phyloP scores from a whole-genome alignment of 1,139 yeast genomes.

The Candida labiduridarum region DNA sequence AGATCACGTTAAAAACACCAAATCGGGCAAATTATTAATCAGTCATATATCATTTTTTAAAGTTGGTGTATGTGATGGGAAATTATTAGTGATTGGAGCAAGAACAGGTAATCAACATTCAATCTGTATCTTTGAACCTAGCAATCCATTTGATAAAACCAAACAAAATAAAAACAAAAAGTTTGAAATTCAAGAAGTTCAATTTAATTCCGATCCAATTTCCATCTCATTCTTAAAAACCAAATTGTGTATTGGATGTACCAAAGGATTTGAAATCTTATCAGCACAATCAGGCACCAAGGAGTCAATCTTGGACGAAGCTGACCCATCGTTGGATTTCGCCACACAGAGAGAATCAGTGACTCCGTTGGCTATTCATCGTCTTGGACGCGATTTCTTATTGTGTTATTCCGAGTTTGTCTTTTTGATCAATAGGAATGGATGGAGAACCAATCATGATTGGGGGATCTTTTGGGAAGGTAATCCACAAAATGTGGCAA shows the following conservation, averaged over 20 bases:
- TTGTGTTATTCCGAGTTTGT: conserved; percentile 91
- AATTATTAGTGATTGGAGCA: conserved; percentile 87
- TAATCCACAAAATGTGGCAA: conserved; percentile 85
- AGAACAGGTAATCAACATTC: conserved; percentile 75
- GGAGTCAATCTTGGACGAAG: conserved; percentile 85
- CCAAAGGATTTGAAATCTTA: conserved; percentile 94
- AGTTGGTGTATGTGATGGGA: conserved; percentile 90
- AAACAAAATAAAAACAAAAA: conserved; percentile 64
- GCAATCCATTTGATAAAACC: conserved; percentile 58
- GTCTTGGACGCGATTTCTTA: conserved; percentile 85
- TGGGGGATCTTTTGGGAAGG: conserved; percentile 99
- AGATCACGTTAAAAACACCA: conserved; percentile 68
- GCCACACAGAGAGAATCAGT: conserved; percentile 82
- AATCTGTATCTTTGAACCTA: conserved; percentile 84
- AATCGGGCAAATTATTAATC: conserved; percentile 77
- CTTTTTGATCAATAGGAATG: conserved; percentile 89
- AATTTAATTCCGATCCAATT: conserved; percentile 85
- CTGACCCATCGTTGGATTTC: conserved; percentile 94
- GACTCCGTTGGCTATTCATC: conserved; percentile 88
- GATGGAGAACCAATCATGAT: conserved; percentile 94
- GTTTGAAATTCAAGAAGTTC: conserved; percentile 72
- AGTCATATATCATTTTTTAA: conserved; percentile 87
- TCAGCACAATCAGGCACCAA: conserved; percentile 76
- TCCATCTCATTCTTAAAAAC: conserved; percentile 89
- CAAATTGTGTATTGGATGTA: conserved; percentile 90